phyloP scores from a whole-genome alignment of 768 basidiomycete species.

The Tephrocybe sp. region DNA sequence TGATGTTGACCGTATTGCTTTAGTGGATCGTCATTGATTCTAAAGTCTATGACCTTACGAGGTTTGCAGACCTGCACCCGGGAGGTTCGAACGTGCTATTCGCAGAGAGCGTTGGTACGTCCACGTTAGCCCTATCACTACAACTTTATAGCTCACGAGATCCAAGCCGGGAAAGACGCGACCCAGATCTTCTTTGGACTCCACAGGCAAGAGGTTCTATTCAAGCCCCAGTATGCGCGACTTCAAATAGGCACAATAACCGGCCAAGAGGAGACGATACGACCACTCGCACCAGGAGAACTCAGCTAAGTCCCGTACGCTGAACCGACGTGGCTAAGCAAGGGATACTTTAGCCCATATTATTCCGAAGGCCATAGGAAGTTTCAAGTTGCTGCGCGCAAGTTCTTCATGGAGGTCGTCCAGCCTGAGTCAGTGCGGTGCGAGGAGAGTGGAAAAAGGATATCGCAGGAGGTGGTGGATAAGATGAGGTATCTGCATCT shows the following conservation, averaged over 20 bases:
- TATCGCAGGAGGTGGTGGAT: conserved; percentile 82
- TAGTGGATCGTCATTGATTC: conserved; percentile 85
- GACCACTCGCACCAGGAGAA: conserved; percentile 56
- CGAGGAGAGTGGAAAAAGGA: conserved; percentile 86
- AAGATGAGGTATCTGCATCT: conserved; percentile 61
- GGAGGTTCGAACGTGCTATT: conserved; percentile 77
- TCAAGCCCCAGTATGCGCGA: conserved; percentile 69
- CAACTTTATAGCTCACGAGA: background rate
- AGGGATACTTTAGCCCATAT: conserved; percentile 73
- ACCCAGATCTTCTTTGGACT: conserved; percentile 84
- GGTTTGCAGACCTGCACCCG: conserved; percentile 83
- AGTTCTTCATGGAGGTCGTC: conserved; percentile 76
- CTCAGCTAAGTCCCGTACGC: conserved; percentile 80
- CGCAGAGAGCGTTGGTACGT: conserved; percentile 63
- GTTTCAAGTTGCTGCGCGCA: conserved; percentile 76
- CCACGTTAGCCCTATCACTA: background rate
- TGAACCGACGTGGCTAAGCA: conserved; percentile 78
- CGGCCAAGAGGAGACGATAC: conserved; percentile 58
- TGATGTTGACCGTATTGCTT: background rate
- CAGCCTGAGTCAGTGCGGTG: conserved; percentile 71
- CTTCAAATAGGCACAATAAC: conserved; percentile 64
- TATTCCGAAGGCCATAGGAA: conserved; percentile 70
- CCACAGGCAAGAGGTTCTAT: conserved; percentile 80
- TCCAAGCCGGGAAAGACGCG: conserved; percentile 68
- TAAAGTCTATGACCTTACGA: conserved; percentile 79